phyloP scores from a whole-genome alignment of 192 early-diverging fungal genomes.

The Coemansia sp. region DNA sequence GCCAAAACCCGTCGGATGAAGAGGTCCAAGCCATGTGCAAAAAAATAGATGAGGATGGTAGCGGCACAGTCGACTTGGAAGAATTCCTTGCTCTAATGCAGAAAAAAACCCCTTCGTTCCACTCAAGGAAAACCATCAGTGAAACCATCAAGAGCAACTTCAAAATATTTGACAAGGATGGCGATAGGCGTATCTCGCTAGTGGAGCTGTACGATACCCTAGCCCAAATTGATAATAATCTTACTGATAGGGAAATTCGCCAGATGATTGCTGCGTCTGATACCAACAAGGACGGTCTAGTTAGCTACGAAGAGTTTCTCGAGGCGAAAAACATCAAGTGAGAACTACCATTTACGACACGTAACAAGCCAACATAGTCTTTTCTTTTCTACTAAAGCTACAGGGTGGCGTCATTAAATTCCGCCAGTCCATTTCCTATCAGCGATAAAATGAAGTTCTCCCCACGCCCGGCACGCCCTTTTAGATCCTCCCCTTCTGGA shows the following conservation, averaged over 20 bases:
- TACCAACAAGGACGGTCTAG: constrained; percentile 66
- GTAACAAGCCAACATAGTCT: too few relatives aligned
- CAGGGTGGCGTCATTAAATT: too few relatives aligned
- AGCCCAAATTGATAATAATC: constrained; percentile 64
- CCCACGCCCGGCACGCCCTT: too few relatives aligned
- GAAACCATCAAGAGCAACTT: constrained; percentile 48
- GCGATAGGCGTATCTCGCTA: constrained; percentile 52
- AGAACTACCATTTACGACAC: neutral
- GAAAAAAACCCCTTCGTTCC: neutral
- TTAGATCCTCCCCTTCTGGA: too few relatives aligned
- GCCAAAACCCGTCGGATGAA: constrained; percentile 66
- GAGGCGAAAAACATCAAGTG: constrained; percentile 54
- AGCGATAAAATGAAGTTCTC: too few relatives aligned
- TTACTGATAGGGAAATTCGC: constrained; percentile 72
- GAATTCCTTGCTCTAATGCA: constrained; percentile 63
- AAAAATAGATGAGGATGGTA: constrained; percentile 69
- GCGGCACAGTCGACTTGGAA: constrained; percentile 69
- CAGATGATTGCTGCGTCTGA: constrained; percentile 85
- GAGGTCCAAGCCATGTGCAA: constrained; percentile 74
- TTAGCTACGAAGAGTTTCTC: constrained; percentile 66
- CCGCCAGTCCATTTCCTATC: neutral
- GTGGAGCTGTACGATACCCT: constrained; percentile 55
- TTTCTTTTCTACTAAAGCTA: too few relatives aligned
- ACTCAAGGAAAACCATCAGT: constrained; percentile 1
- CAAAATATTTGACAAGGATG: constrained; percentile 60